Conservation (phyloP, 495 filamentous ascomycete genomes). For the Penicillium herquei region DNA sequence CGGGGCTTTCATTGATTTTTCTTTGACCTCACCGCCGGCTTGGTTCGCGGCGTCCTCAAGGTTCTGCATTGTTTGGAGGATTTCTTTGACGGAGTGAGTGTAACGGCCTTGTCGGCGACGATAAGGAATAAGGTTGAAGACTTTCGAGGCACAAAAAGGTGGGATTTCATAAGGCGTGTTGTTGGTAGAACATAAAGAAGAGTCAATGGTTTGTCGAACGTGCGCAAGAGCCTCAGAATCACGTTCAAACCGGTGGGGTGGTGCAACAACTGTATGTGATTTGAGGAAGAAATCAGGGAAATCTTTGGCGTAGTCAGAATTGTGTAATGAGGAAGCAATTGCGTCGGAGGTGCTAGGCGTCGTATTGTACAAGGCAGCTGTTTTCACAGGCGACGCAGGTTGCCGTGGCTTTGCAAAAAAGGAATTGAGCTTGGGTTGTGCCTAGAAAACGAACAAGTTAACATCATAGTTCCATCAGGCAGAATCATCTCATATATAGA, state of each 20-base stretch:
- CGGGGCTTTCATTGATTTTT: conserved; percentile 24
- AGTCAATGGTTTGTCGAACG: conserved; percentile 48
- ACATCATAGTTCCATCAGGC: background rate
- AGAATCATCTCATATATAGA: background rate
- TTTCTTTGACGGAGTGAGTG: conserved; percentile 58
- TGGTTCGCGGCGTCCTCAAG: conserved; percentile 19
- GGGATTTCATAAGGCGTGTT: conserved; percentile 17
- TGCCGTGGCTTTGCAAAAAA: conserved; percentile 56
- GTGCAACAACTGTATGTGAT: conserved; percentile 61
- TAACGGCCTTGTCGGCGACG: conserved; percentile 51
- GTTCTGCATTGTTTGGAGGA: conserved; percentile 58
- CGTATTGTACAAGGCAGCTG: conserved; percentile 27
- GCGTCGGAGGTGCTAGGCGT: conserved; percentile 5
- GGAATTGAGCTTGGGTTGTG: conserved; percentile 58
- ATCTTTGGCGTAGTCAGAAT: conserved; percentile 63
- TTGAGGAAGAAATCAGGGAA: conserved; percentile 82
- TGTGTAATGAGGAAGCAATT: conserved; percentile 14
- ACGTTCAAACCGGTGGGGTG: conserved; percentile 47
- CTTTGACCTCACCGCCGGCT: conserved; percentile 10
- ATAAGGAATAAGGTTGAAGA: conserved; percentile 58
- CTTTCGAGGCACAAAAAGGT: conserved; percentile 52
- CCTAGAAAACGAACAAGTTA: conserved; percentile 34
- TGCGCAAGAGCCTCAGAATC: conserved; percentile 54
- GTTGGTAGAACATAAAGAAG: conserved; percentile 32
- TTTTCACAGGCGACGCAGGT: conserved; percentile 17